Evolutionary conservation across 2,329 filamentous ascomycete species (phyloP), one percentile per base, ranked within the genome.

Genomic region (Dactylellina parvicollis): DNA sequence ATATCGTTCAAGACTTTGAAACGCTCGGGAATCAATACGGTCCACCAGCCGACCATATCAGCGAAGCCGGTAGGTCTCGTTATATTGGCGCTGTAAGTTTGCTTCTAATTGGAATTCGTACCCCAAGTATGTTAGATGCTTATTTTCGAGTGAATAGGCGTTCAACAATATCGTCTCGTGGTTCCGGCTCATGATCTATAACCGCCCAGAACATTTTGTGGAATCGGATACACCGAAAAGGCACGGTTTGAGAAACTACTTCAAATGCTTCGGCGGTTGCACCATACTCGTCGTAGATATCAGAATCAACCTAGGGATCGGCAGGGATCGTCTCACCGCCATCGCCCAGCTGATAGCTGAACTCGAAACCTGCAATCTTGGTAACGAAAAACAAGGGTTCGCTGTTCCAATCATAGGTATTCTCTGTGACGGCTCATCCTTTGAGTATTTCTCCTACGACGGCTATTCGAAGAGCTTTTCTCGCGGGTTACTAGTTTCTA

Each of bases 201-300:
- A 73, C 40, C 69, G 69, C 4, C 69, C 69, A 3, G 69, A 73
- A 42, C 64, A 61, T 18, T 73, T 61, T 26, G 30, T 73, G 4
- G 60, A 61, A 30, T 54, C 69, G 0, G 54, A 61, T 10, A 56
- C 50, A 2, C 50, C 57, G 2, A 52, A 61, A 34, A 73, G 54
- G 18, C 61, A 73, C 22, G 60, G 69, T 14, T 40, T 73, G 16
- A 40, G 69, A 24, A 73, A 73, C 20, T 73, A 73, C 16, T 73
- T 73, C 60, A 73, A 73, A 47, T 66, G 69, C 24, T 73, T 73
- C 26, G 69, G 69, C 14, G 69, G 69, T 7, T 73, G 69, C 22
- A 73, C 69, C n/a, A 73, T 73, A 30, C 69, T 73, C n/a, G 69
- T 73, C 14, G 16, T 66, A 1, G 69, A 73, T 28, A 66, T 73